These are phyloP conservation scores for Fistulinella staudtii DNA, from an alignment of 1,284 basidiomycete species.

Conservation along the genomic window DNA sequence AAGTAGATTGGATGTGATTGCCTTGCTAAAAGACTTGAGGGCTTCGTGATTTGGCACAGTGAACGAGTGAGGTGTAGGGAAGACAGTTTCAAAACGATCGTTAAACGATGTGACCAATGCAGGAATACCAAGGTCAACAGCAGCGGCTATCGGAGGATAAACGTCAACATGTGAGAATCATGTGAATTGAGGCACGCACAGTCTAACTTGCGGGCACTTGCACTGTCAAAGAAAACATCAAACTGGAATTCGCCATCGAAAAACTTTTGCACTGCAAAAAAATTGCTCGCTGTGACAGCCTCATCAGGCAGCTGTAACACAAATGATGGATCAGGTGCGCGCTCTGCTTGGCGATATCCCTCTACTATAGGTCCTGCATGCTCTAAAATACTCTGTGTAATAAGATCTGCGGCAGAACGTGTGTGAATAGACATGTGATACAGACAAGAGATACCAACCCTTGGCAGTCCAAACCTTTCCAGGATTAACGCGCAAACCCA, in stretches of 20 bases:
- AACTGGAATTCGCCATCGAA: slow-evolving; percentile 84
- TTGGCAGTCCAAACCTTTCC: slow-evolving; percentile 83
- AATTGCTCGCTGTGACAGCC: slow-evolving; percentile 66
- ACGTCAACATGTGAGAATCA: slow-evolving; percentile 12
- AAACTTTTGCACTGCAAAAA: slow-evolving; percentile 83
- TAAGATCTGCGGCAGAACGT: slow-evolving; percentile 46
- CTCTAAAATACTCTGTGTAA: slow-evolving; percentile 61
- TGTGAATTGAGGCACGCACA: slow-evolving; percentile 40
- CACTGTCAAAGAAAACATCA: slow-evolving; percentile 82
- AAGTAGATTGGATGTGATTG: slow-evolving; percentile 84
- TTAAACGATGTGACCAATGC: slow-evolving; percentile 63
- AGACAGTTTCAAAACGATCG: slow-evolving; percentile 61
- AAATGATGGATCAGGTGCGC: slow-evolving; percentile 75
- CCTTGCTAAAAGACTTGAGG: slow-evolving; percentile 76
- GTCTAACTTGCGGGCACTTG: slow-evolving; percentile 54
- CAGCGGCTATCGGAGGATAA: slow-evolving; percentile 40
- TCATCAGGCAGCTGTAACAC: slow-evolving; percentile 75
- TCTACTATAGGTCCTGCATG: slow-evolving; percentile 54
- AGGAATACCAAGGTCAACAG: slow-evolving; percentile 65
- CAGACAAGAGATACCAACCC: slow-evolving; percentile 41
- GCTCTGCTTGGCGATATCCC: slow-evolving; percentile 50
- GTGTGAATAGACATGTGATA: neutral
- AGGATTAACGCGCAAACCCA: slow-evolving; percentile 59
- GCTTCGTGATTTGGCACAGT: slow-evolving; percentile 44
- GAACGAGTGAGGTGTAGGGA: slow-evolving; percentile 63